Evolutionary conservation across 345 rosid species (phyloP), one percentile per base, ranked within the genome.

Genomic region (Brassica nigra): DNA sequence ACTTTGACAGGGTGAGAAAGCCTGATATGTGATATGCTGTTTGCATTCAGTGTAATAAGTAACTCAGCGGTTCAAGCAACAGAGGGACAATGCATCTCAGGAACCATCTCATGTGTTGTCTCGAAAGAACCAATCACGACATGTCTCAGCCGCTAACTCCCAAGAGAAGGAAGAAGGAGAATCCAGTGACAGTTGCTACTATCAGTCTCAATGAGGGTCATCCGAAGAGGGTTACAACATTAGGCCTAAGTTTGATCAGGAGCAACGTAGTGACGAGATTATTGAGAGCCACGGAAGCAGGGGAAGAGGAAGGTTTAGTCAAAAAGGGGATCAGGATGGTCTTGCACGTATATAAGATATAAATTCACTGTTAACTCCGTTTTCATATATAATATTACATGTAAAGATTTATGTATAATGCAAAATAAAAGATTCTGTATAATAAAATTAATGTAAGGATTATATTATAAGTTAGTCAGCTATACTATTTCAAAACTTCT

Each of bases 1-100:
- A 95, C 90, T 95, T 92, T 74, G 95, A 92, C 81, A 88, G 97
- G 81, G 86, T 95, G 68, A 89, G 90, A 74, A 92, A 78, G 76
- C 93, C 94, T 27, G 97, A 95, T 77, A 81, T 90, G n/a, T 95
- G 94, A 68, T 89, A 92, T 81, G 99, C 95, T 68, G 90, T 92
- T 27, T 95, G 97, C 73, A 83, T 89, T 37, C 97, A 92, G 37
- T 95, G 99, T 71, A 88, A 92, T 78, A 94, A 94, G 87, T 91
- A 86, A 81, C 96, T 90, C 73, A 94, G 97, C 55, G 98, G 98
- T 12, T 94, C 98, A 10, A 94, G 98, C 82, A 94, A 94, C 74
- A 94, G 97, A 14, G 98, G 97, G 42, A 94, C 98, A 14, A 91
- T 97, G 16, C 98, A 94, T 84, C 88, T 94, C 70, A 88, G 97